Base-by-base conservation (phyloP, 495 filamentous ascomycete genomes). In the Xylaria flabelliformis region DNA sequence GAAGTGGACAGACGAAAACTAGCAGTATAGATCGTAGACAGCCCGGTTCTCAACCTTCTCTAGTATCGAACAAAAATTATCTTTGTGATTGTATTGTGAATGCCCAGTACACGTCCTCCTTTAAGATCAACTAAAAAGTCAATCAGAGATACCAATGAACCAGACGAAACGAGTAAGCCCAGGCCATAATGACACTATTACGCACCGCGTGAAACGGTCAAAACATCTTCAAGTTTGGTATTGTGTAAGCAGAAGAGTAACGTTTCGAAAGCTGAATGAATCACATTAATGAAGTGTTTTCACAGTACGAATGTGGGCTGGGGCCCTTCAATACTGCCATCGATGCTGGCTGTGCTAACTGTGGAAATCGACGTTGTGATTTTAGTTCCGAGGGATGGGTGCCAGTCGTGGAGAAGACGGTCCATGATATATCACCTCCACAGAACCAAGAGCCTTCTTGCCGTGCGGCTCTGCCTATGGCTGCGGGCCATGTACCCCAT, bases 21-120 rank as follows among this genome's bases (percentile, higher is more conserved):
- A 7, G 34, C 29, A 56, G 42, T 67, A 67, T 67, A 67, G 65
- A 67, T 55, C 65, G 34, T 67, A 67, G 32, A 67, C 32, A 44
- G 41, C 36, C 65, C 50, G 13, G 44, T 56, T 24, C 21, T 67
- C 65, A 42, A n/a, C 48, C 19, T 42, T 9, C 48, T 67, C 50
- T 56, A 32, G 36, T 55, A 15, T 44, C 0, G 12, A 41, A 56
- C 6, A 15, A 36, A 67, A 19, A 55, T 1, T 29, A 44, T 44
- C 32, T 56, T 56, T 17, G 48, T 67, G 65, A 67, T 42, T 26
- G 50, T 67, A 26, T 67, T 29, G 50, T 56, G 50, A 55, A 42
- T 24, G 41, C n/a, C 50, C 50, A 67, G 32, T 55, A 67, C 50
- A 56, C 42, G 44, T 44, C 21, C 19, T 29, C 17, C 44, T 53